Evolutionary conservation across 2,329 filamentous ascomycete species (phyloP), one percentile per base, ranked within the genome.

Genomic region (Pseudogymnoascus destructans): DNA sequence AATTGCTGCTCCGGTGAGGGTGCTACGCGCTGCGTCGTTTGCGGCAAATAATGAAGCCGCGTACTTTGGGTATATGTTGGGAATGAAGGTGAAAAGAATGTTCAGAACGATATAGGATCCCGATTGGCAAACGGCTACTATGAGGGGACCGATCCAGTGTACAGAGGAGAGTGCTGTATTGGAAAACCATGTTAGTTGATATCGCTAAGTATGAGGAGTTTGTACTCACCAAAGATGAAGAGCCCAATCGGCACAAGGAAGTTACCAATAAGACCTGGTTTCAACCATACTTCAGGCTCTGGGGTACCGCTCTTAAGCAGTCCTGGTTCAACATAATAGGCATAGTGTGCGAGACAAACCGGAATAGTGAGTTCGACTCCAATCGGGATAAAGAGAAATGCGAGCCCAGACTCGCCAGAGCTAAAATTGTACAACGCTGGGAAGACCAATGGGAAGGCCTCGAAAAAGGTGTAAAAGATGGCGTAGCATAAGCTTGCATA

Each of bases 401-500:
- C 77, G 7, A 85, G 73, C 9, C 81, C 81, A 58, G 78, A 70
- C 57, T 81, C 67, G 30, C 81, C 81, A 2, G 78, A 69, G 59
- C 74, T 77, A 75, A 86, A 82, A 64, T 70, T 66, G 68, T 87
- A 86, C 61, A 78, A 72, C 15, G 73, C 74, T 10, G 75, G 73
- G 66, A 84, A 86, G 60, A 86, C 79, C 17, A 84, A 73, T 3
- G 82, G 81, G 67, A 85, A 86, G 13, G 78, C 79, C 66, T 85
- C 80, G 65, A 86, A 86, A 69, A 77, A 85, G 60, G 77, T 78
- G 64, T 81, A 81, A 72, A 81, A 82, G 64, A 81, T 82, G 49
- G 74, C 79, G 68, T 84, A 86, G 61, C 79, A 77, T 61, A 85
- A 74, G 59, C 75, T 75, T 6, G 78, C 79, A 69, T 85, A 86